Percentiles rank a stretch among this genome's conserved stretches.
These are phyloP conservation scores for Hysterium pulicare DNA, from an alignment of 2,329 filamentous ascomycete genomes.

Conservation along the genomic window DNA sequence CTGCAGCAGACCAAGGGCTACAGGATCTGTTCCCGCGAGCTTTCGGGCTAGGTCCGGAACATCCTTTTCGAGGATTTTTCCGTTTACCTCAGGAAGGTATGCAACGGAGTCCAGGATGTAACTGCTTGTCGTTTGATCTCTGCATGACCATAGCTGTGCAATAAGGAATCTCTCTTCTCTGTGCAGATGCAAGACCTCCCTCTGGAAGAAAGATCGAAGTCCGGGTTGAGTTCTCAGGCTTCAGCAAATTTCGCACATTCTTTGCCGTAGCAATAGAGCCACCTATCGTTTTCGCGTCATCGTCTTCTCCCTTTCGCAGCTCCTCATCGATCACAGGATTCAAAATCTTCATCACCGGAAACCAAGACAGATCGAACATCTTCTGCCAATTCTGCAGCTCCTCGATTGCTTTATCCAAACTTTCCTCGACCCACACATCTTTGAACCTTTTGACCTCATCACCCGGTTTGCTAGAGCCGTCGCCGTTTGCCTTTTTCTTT, in stretches of 20 bases:
- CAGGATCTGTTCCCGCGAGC: constrained; percentile 18
- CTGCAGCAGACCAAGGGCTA: constrained; percentile 16
- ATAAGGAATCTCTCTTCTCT: not conserved
- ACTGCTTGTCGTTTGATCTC: not conserved
- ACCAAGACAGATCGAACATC: constrained; percentile 34
- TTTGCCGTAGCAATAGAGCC: constrained; percentile 6
- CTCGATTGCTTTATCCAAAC: constrained; percentile 10
- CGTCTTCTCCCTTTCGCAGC: constrained; percentile 3
- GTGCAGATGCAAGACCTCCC: not conserved
- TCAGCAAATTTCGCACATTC: constrained; percentile 4
- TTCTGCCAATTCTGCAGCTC: constrained; percentile 30
- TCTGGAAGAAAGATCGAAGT: not conserved
- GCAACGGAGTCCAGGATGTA: constrained; percentile 3
- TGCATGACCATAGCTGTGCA: not conserved
- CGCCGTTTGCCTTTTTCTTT: constrained; percentile 1
- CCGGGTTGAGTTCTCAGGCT: not conserved
- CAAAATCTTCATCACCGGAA: constrained; percentile 25
- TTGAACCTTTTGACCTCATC: constrained; percentile 7
- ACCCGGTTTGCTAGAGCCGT: not conserved
- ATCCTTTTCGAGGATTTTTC: constrained; percentile 2
- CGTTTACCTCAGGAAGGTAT: not conserved
- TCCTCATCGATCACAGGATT: constrained; percentile 21
- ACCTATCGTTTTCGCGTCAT: constrained; percentile 1
- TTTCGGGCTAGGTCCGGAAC: constrained; percentile 14
- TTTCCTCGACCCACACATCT: constrained; percentile 7